These are phyloP conservation scores for Cardamine resedifolia DNA, from an alignment of 345 rosid species.

Conservation along the genomic window DNA sequence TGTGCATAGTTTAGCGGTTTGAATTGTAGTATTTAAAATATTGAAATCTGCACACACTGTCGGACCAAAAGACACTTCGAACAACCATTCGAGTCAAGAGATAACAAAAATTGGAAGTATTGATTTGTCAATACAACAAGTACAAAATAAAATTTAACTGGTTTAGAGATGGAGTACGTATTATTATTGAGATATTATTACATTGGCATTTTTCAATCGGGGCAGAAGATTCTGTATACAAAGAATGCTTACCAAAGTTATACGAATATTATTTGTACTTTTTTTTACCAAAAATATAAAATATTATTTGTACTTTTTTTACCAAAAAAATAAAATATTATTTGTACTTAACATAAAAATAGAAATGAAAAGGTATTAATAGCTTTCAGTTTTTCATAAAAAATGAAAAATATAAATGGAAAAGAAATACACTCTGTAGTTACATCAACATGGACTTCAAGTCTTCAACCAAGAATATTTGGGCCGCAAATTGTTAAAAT, in stretches of 20 bases:
- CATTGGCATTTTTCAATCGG: not conserved
- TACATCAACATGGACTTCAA: not conserved
- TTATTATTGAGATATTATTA: not conserved
- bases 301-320: too few relatives aligned
- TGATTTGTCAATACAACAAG: slow-evolving; percentile 28
- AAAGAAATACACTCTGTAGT: not conserved
- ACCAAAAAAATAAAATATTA: too few relatives aligned
- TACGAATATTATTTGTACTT: too few relatives aligned
- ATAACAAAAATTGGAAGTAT: not conserved
- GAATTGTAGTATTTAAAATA: slow-evolving; percentile 6
- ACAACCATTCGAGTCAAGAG: slow-evolving; percentile 9
- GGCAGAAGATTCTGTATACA: not conserved
- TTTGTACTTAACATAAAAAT: not conserved
- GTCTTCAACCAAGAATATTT: not conserved
- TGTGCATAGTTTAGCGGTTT: not conserved
- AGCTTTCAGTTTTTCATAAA: not conserved
- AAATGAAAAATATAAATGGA: not conserved
- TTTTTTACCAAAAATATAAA: too few relatives aligned
- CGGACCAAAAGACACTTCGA: slow-evolving; percentile 15
- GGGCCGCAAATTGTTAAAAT: not conserved
- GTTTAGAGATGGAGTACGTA: not conserved
- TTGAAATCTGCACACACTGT: slow-evolving; percentile 16
- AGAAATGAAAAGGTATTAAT: not conserved
- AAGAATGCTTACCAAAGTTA: not conserved
- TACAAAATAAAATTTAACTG: slow-evolving; percentile 3